Evolutionary conservation across 805 yeast genomes (phyloP).

Genomic region (Peterozyma toletana): DNA sequence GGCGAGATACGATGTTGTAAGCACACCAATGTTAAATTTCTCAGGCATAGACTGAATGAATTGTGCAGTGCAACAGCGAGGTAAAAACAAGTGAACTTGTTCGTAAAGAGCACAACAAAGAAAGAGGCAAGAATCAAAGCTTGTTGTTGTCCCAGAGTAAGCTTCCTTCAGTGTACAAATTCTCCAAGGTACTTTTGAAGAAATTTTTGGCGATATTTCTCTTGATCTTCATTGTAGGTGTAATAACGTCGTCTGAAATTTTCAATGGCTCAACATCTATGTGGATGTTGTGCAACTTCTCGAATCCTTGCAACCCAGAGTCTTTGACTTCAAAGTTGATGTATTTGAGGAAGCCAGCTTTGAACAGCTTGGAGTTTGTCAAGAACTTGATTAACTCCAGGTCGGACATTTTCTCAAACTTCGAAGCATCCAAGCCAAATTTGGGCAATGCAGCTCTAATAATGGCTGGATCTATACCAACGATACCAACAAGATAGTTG

Average conservation of each 20-base stretch:
- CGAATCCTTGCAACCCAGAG: slow-evolving; percentile 50
- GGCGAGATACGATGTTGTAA: too few relatives aligned
- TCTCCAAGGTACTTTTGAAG: slow-evolving; percentile 3
- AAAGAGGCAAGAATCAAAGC: too few relatives aligned
- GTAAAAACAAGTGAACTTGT: too few relatives aligned
- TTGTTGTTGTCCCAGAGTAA: slow-evolving; percentile 1
- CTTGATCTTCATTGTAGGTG: slow-evolving; percentile 57
- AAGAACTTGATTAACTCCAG: slow-evolving; percentile 4
- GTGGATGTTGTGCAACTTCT: slow-evolving; percentile 47
- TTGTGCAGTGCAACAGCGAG: too few relatives aligned
- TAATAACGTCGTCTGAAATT: slow-evolving; percentile 50
- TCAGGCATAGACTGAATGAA: too few relatives aligned
- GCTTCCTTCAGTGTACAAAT: slow-evolving; percentile 9
- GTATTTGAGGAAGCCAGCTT: slow-evolving; percentile 23
- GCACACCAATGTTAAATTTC: too few relatives aligned
- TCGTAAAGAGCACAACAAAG: too few relatives aligned
- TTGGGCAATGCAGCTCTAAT: neutral
- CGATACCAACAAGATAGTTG: slow-evolving; percentile 49
- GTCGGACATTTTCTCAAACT: neutral
- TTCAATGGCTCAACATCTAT: slow-evolving; percentile 54
- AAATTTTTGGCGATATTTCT: slow-evolving; percentile 10
- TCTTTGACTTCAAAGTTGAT: slow-evolving; percentile 29
- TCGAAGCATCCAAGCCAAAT: slow-evolving; percentile 3
- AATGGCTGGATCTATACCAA: slow-evolving; percentile 43
- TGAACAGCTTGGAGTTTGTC: slow-evolving; percentile 14